These are phyloP conservation scores for Fusarium multiceps DNA, from an alignment of 2,329 filamentous ascomycete species.

Conservation along the genomic window DNA sequence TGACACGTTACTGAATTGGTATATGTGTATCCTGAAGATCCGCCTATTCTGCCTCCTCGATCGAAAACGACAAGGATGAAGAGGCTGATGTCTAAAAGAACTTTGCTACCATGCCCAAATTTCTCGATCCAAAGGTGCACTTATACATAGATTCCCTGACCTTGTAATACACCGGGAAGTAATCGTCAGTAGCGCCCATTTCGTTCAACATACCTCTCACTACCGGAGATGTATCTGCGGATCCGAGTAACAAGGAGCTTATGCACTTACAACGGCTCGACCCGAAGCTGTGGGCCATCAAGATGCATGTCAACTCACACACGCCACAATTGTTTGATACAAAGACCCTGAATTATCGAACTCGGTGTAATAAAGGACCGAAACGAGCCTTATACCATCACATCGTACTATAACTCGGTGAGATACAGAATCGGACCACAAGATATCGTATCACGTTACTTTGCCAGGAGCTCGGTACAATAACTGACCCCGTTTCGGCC, in stretches of 20 bases:
- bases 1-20: no score
- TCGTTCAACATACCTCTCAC: no score
- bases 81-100: no score
- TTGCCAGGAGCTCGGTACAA: not conserved
- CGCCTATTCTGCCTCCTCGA: not conserved
- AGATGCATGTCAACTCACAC: not conserved
- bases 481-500: not conserved
- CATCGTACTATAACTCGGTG: constrained; percentile 12
- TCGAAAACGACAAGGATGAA: no score
- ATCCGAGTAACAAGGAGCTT: not conserved
- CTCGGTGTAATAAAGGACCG: not conserved
- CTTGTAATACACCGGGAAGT: no score
- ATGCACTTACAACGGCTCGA: constrained; percentile 1
- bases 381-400: not conserved
- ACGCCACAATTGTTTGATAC: not conserved
- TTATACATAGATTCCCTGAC: no score
- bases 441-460: not conserved
- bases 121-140: no score
- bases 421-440: constrained; percentile 19
- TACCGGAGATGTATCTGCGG: not conserved
- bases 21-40: not conserved
- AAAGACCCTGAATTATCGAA: not conserved
- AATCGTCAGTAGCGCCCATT: no score
- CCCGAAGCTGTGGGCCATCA: not conserved
- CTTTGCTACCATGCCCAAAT: no score